phyloP scores from a whole-genome alignment of 2,329 filamentous ascomycete genomes.

The Didymella sp. region DNA sequence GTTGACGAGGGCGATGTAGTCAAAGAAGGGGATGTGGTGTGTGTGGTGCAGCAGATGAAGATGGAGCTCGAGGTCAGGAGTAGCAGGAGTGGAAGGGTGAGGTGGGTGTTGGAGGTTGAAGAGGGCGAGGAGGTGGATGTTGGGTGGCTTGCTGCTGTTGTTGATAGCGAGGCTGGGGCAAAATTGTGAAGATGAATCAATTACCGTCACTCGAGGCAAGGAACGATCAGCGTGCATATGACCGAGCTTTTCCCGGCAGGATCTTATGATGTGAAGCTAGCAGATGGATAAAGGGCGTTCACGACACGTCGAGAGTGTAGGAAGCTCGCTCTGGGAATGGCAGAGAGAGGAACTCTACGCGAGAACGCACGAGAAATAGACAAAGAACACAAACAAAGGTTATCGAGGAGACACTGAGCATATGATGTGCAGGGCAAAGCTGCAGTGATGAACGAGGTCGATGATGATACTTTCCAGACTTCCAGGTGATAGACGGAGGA shows the following conservation, averaged over 20 bases:
- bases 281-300: too few species aligned
- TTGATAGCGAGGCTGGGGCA: constrained; percentile 45
- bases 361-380: too few species aligned
- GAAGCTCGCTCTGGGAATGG: too few species aligned
- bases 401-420: too few species aligned
- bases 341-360: too few species aligned
- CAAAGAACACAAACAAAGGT: too few species aligned
- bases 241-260: too few species aligned
- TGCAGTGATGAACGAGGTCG: not conserved
- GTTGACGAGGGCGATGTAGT: constrained; percentile 64
- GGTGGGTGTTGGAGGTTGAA: constrained; percentile 61
- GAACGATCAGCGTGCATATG: too few species aligned
- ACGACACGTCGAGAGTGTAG: too few species aligned
- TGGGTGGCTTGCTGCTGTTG: constrained; percentile 60
- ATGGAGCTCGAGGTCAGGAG: constrained; percentile 71
- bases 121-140: constrained; percentile 64
- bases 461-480: not conserved
- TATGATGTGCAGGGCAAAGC: too few species aligned
- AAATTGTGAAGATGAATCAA: not conserved
- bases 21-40: constrained; percentile 60
- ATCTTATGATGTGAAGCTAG: too few species aligned
- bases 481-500: not conserved
- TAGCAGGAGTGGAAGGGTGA: constrained; percentile 56
- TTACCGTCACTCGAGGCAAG: too few species aligned
- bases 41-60: constrained; percentile 72